Base-by-base conservation (phyloP, 192 early-diverging fungal species). In the Lobosporangium transversale region DNA sequence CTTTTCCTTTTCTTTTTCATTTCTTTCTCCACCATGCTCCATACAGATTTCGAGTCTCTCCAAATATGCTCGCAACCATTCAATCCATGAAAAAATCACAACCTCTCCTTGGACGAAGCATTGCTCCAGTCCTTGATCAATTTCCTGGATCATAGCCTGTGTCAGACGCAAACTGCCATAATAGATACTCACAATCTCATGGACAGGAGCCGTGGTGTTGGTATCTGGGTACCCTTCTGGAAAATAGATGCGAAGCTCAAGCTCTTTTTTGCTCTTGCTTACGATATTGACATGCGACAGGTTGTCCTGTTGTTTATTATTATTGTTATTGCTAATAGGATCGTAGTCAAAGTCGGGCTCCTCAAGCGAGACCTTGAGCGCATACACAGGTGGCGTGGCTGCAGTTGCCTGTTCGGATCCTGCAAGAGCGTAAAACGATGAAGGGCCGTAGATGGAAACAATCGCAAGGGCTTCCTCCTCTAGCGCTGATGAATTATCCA, bases 31-130 rank as follows among this genome's bases (percentile, higher is more conserved):
- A 2, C 52, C 43, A 27, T 49, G 1, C 2, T 47, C 50, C 33
- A 49, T 24, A 29, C 62, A 57, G 1, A 23, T 24, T 36, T 66
- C 58, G 4, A 76, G 54, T 54, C 79, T 45, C 47, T 85, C 71
- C 18, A 91, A 35, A 60, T 78, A 89, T 1, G 80, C 74, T 55
- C 78, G 55, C 15, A 89, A 29, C 85, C 80, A 85, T 26, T 85
- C 84, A 9, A 89, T 81, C 89, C 90, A 93, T n/a, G 80, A 80
- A 75, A 90, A 93, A n/a, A 93, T 59, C 7, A 89, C 79, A 0
- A 91, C 89, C 37, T 90, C 68, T 7, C 85, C 87, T 0, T 81
- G 82, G 15, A 84, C 76, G 78, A 88, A 92, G 31, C 87, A 73
- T 10, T 68, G 50, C 23, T 73, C 49, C n/a, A 92, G 81, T 23